Conservation (phyloP, 257 asterid species). For the Solanum medicagineum region DNA sequence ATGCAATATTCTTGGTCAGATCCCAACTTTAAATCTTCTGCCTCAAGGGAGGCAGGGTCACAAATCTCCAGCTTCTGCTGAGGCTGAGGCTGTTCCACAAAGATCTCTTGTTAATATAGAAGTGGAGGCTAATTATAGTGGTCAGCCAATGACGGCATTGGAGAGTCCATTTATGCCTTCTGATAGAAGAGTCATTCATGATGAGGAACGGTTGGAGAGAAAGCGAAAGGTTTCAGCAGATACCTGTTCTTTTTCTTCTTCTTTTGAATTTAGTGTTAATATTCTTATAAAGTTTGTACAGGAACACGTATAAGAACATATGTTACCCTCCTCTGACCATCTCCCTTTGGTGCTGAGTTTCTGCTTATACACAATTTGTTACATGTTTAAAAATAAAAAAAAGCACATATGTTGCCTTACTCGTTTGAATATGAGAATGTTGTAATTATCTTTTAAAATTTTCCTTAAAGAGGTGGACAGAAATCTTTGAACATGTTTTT, state of each 20-base stretch:
- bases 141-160: slow-evolving; percentile 26
- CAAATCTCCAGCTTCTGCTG: slow-evolving; percentile 42
- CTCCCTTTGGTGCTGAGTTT: not conserved
- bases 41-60: slow-evolving; percentile 47
- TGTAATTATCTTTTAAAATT: not conserved
- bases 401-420: not conserved
- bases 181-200: slow-evolving; percentile 34
- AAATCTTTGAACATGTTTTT: not conserved
- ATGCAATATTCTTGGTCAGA: slow-evolving; percentile 33
- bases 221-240: slow-evolving; percentile 56
- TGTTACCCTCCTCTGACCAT: not conserved
- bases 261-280: not conserved
- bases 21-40: slow-evolving; percentile 38
- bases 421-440: not conserved
- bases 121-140: slow-evolving; percentile 30
- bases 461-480: not conserved
- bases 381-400: not conserved
- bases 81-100: slow-evolving; percentile 31
- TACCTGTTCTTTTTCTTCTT: not conserved
- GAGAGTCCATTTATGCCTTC: slow-evolving; percentile 35
- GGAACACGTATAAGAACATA: not conserved
- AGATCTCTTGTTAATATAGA: slow-evolving; percentile 16
- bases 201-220: slow-evolving; percentile 64
- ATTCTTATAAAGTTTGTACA: not conserved
- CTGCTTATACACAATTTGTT: not conserved